These are phyloP conservation scores for Claviceps humidiphila DNA, from an alignment of 2,329 filamentous ascomycete species.

Conservation along the genomic window DNA sequence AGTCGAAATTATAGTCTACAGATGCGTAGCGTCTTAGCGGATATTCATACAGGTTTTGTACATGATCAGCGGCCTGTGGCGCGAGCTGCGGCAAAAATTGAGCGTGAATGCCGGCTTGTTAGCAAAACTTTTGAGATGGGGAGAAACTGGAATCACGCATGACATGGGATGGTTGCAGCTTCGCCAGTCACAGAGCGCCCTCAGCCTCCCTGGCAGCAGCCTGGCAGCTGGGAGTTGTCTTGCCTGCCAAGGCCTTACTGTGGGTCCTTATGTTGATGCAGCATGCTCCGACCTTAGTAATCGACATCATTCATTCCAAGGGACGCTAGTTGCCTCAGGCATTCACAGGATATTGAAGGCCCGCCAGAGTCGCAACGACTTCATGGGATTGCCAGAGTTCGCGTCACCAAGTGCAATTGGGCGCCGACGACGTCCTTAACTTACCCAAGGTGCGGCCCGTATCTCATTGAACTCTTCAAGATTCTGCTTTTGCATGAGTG, in stretches of 20 bases:
- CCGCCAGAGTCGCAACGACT: background rate
- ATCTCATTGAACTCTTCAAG: background rate
- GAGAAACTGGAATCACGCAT: constrained; percentile 15
- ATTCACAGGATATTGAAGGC: background rate
- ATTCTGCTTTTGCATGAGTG: background rate
- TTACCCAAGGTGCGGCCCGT: constrained; percentile 13
- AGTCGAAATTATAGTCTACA: constrained; percentile 41
- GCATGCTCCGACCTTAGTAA: background rate
- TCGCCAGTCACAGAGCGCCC: constrained; percentile 1
- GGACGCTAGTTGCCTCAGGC: constrained; percentile 19
- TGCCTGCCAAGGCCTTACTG: background rate
- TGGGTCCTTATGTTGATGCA: background rate
- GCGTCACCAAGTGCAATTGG: constrained; percentile 22
- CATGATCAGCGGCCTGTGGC: constrained; percentile 39
- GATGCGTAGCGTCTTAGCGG: constrained; percentile 31
- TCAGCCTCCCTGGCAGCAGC: background rate
- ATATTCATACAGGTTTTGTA: constrained; percentile 35
- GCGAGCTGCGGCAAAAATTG: constrained; percentile 32
- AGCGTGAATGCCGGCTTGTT: constrained; percentile 29
- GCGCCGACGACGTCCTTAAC: constrained; percentile 17
- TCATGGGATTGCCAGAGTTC: background rate
- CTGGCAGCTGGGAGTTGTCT: background rate
- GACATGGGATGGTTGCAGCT: constrained; percentile 5
- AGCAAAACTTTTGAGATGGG: constrained; percentile 36
- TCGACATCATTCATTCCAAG: background rate